A percentile compares a stretch with the other conserved stretches of the same genome.
Evolutionary conservation across 179 eudicot species (phyloP).

Genomic region (Sideroxylon spinosum): DNA sequence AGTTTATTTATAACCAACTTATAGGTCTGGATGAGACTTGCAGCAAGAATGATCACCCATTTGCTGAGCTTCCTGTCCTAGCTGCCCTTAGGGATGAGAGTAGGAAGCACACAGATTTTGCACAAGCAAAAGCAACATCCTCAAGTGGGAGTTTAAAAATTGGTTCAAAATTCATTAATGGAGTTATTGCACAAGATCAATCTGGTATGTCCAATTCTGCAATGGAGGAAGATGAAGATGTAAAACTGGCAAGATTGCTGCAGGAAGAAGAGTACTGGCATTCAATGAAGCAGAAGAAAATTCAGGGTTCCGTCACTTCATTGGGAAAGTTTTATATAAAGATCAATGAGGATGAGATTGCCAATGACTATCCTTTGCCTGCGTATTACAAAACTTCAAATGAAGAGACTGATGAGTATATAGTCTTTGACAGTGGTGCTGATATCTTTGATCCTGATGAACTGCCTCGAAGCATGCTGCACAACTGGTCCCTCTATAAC

Average conservation of each 20-base stretch:
- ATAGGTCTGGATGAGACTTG: conserved; percentile 69
- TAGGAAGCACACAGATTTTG: conserved; percentile 27
- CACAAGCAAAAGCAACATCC: conserved; percentile 18
- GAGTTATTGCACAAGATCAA: conserved; percentile 22
- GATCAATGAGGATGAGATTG: conserved; percentile 93
- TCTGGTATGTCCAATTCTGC: conserved; percentile 19
- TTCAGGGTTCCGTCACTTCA: conserved; percentile 35
- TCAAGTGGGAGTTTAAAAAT: conserved; percentile 33
- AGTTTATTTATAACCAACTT: conserved; percentile 75
- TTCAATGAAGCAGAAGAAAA: conserved; percentile 61
- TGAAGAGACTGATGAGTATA: conserved; percentile 82
- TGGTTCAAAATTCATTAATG: conserved; percentile 39
- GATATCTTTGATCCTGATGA: conserved; percentile 49
- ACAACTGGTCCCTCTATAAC: conserved; percentile 81
- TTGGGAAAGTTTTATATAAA: conserved; percentile 62
- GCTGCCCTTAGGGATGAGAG: conserved; percentile 56
- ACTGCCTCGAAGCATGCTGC: conserved; percentile 79
- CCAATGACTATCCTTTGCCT: conserved; percentile 78
- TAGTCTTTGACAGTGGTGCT: conserved; percentile 55
- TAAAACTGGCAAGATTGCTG: conserved; percentile 58
- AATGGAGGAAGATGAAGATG: conserved; percentile 62
- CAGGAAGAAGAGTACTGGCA: conserved; percentile 80
- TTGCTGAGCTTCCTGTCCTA: conserved; percentile 55
- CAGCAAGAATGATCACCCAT: conserved; percentile 43
- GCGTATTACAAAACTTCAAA: conserved; percentile 58